These are phyloP conservation scores for Babesia ovata DNA, from an alignment of 169 alveolate genomes.

Conservation along the genomic window DNA sequence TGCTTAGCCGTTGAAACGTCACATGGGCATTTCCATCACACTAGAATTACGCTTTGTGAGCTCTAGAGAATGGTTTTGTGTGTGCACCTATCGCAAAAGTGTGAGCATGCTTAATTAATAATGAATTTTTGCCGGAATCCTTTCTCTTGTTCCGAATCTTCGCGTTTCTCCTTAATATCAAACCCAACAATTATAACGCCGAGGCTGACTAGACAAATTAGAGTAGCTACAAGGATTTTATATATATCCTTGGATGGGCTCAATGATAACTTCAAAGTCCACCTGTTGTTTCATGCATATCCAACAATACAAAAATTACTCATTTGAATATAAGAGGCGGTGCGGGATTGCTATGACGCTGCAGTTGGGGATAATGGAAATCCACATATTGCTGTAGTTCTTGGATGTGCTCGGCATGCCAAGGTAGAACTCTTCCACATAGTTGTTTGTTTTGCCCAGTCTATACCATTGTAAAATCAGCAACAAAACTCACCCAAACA, in stretches of 20 bases:
- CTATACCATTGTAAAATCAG: constrained; percentile 41
- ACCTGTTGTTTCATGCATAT: constrained; percentile 21
- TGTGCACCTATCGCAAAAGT: not conserved
- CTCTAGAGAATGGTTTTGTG: no score
- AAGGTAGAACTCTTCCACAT: constrained; percentile 83
- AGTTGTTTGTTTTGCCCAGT: constrained; percentile 84
- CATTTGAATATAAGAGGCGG: constrained; percentile 68
- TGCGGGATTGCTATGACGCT: constrained; percentile 75
- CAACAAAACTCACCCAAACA: constrained; percentile 55
- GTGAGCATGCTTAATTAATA: constrained; percentile 34
- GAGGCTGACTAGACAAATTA: constrained; percentile 65
- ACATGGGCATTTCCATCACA: no score
- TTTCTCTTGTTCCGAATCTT: constrained; percentile 76
- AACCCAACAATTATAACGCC: constrained; percentile 74
- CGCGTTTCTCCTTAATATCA: constrained; percentile 75
- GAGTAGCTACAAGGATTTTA: constrained; percentile 67
- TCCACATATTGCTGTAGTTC: constrained; percentile 77
- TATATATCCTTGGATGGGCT: constrained; percentile 76
- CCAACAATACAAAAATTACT: constrained; percentile 33
- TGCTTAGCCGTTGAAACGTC: no score
- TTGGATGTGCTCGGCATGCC: constrained; percentile 78
- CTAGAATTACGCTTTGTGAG: no score
- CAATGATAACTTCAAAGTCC: constrained; percentile 77
- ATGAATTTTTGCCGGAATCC: constrained; percentile 75
- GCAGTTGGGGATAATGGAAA: constrained; percentile 80